Evolutionary conservation across 2,329 filamentous ascomycete genomes (phyloP).

Genomic region (Epicoccum sorghinum): DNA sequence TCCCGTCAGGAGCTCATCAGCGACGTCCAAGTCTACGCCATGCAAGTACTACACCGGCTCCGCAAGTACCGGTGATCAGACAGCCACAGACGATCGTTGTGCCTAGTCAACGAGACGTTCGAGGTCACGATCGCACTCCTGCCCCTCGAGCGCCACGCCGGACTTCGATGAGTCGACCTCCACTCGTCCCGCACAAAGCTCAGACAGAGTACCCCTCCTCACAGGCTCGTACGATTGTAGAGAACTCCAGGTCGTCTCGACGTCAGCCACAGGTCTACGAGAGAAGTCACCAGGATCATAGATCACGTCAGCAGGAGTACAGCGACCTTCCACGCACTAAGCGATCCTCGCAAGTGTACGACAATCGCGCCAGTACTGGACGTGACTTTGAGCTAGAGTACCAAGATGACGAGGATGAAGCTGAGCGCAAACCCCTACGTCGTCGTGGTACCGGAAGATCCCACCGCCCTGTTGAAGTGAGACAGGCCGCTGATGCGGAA

Average conservation of each 20-base stretch:
- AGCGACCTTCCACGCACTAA: slow-evolving; percentile 22
- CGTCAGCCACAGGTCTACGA: slow-evolving; percentile 41
- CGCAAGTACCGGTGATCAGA: neutral
- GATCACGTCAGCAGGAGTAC: slow-evolving; percentile 4
- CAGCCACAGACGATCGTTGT: slow-evolving; percentile 23
- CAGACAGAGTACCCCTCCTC: slow-evolving; percentile 37
- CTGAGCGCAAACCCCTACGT: slow-evolving; percentile 15
- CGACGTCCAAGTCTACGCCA: slow-evolving; percentile 35
- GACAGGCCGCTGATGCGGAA: slow-evolving; percentile 30
- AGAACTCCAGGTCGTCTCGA: slow-evolving; percentile 23
- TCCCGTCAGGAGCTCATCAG: neutral
- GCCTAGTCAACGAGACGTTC: slow-evolving; percentile 16
- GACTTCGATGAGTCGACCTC: slow-evolving; percentile 38
- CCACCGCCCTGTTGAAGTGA: slow-evolving; percentile 26
- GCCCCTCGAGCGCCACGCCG: slow-evolving; percentile 27
- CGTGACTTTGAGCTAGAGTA: slow-evolving; percentile 21
- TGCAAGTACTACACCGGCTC: slow-evolving; percentile 30
- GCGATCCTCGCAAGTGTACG: slow-evolving; percentile 22
- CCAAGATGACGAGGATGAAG: slow-evolving; percentile 21
- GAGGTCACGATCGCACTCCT: slow-evolving; percentile 23
- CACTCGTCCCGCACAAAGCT: slow-evolving; percentile 42
- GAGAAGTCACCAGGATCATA: slow-evolving; percentile 19
- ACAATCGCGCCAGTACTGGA: slow-evolving; percentile 2
- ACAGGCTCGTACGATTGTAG: slow-evolving; percentile 35
- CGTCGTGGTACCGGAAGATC: slow-evolving; percentile 32